phyloP scores from a whole-genome alignment of 352 stramenopile genomes.

The Phytophthora crassamura region DNA sequence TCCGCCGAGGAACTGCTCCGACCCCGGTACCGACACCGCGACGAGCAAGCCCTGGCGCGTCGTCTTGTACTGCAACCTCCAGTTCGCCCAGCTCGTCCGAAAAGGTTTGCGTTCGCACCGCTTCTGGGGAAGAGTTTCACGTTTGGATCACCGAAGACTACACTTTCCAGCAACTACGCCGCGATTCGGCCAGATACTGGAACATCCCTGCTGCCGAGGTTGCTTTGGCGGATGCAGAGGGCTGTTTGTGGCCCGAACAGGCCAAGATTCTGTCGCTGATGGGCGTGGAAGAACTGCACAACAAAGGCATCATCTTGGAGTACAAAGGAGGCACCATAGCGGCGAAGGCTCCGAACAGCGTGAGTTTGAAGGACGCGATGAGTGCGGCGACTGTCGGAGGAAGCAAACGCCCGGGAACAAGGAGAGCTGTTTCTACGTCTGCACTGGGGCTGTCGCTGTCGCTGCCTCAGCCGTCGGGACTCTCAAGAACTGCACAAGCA shows the following conservation, averaged over 20 bases:
- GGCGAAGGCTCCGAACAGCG: constrained; percentile 16
- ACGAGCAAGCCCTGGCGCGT: constrained; percentile 6
- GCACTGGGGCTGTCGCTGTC: constrained; percentile 23
- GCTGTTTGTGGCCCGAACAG: constrained; percentile 81
- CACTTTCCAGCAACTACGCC: constrained; percentile 78
- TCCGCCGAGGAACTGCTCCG: constrained; percentile 16
- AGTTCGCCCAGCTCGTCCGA: constrained; percentile 31
- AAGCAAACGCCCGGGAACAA: constrained; percentile 18
- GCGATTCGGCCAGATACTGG: constrained; percentile 76
- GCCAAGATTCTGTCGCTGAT: constrained; percentile 75
- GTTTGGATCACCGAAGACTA: constrained; percentile 76
- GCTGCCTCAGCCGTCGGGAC: constrained; percentile 8
- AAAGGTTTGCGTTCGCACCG: constrained; percentile 60
- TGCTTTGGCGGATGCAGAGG: constrained; percentile 60
- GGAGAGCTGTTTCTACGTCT: constrained; percentile 24
- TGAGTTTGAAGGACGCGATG: constrained; percentile 36
- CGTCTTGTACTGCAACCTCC: not conserved
- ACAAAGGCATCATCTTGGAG: constrained; percentile 60
- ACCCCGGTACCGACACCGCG: constrained; percentile 15
- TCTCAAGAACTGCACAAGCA: constrained; percentile 7
- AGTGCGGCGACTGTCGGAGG: constrained; percentile 10
- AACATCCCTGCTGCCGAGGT: constrained; percentile 55
- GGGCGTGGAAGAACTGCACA: constrained; percentile 49
- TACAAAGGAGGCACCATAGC: constrained; percentile 46
- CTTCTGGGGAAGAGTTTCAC: constrained; percentile 64